Evolutionary conservation across 768 basidiomycete genomes (phyloP), one percentile per base, ranked within the genome.

Genomic region (Tulasnella sp.): DNA sequence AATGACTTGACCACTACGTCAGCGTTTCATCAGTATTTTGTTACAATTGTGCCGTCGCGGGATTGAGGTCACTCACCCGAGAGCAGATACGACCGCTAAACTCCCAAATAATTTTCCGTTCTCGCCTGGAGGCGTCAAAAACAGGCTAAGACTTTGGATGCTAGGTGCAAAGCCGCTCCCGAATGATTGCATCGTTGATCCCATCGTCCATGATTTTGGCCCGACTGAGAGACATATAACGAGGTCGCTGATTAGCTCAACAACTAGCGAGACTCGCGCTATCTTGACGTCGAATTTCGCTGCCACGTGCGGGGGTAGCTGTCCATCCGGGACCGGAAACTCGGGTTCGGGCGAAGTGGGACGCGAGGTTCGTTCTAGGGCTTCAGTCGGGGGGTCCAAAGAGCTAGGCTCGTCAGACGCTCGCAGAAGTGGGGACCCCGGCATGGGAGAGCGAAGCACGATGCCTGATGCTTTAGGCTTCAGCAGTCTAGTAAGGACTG

Each of bases 51-150:
- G 46, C 29, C 67, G 37, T 35, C 23, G 1, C 2, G 51, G 44
- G 7, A 23, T 39, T 18, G 7, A 55, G 35, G 44, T 9, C 13
- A 39, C 71, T 37, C 80, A 91, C 90, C 90, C 86, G 13, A 94
- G 82, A 6, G 92, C 90, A 79, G 92, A 89, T 4, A 94, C 80
- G 39, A 96, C 92, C 77, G 91, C 90, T 78, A 96, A 80, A 4
- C 90, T 94, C 16, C 94, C 95, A 81, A 95, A 96, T 23, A 98
- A 85, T 81, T 86, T 87, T 3, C 94, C 95, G 16, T 87, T 85
- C 81, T 95, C 92, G 18, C 86, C 86, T 0, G 80, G 81, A 1
- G 88, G 88, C 23, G 51, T 39, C 39, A 86, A 73, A 7, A 84
- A 78, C 4, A 96, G 84, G 3, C 93, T 90, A 46, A 94, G 87